phyloP scores from a whole-genome alignment of 768 basidiomycete genomes.

The Kwoniella sp. region DNA sequence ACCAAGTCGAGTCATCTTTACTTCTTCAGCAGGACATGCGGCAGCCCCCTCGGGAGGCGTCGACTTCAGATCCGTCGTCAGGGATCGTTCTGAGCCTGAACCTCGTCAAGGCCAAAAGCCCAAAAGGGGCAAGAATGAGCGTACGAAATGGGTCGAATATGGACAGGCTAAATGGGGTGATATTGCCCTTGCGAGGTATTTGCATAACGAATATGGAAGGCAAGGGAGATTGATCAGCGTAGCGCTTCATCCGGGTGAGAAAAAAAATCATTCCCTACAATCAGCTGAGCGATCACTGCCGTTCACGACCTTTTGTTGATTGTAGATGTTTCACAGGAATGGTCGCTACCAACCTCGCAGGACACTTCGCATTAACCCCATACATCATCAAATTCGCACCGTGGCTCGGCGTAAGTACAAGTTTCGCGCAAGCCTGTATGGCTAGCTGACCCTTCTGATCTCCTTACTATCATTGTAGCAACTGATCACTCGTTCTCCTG shows the following conservation, averaged over 20 bases:
- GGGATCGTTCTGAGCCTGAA: conserved; percentile 13
- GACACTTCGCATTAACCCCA: conserved; percentile 25
- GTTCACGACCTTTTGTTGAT: background rate
- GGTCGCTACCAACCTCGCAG: conserved; percentile 40
- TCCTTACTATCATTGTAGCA: too few species aligned
- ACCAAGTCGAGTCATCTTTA: conserved; percentile 36
- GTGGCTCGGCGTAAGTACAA: conserved; percentile 36
- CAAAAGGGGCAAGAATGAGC: conserved; percentile 24
- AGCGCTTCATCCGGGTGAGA: conserved; percentile 47
- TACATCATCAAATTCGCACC: conserved; percentile 22
- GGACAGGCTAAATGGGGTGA: conserved; percentile 50
- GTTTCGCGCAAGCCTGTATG: too few species aligned
- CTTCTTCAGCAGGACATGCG: conserved; percentile 43
- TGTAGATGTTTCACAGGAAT: conserved; percentile 27
- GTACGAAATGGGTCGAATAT: conserved; percentile 41
- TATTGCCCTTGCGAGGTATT: conserved; percentile 41
- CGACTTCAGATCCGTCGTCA: conserved; percentile 32
- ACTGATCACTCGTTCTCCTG: conserved; percentile 24
- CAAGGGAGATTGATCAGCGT: conserved; percentile 39
- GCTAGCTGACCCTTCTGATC: too few species aligned
- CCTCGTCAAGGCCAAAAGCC: conserved; percentile 1
- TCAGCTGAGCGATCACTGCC: too few species aligned
- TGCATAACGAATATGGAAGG: conserved; percentile 37
- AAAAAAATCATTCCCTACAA: too few species aligned
- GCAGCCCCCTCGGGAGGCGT: conserved; percentile 38